Evolutionary conservation across 768 basidiomycete species (phyloP).

Genomic region (Hygrophoropsis aurantiaca): DNA sequence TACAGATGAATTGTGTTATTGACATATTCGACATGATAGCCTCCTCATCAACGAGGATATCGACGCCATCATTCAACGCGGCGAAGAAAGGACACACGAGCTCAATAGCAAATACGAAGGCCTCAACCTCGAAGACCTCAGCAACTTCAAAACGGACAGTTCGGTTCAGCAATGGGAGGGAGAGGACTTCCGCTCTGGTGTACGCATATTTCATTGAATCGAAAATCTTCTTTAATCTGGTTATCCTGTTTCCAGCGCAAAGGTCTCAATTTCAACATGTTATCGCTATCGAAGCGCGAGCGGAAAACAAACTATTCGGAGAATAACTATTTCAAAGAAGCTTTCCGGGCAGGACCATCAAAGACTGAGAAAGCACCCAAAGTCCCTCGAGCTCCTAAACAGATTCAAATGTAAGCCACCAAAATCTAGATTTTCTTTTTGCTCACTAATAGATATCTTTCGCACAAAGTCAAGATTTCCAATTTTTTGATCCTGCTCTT

Average conservation of each 20-base stretch:
- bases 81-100: constrained; percentile 87
- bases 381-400: constrained; percentile 83
- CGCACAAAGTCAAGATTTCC: constrained; percentile 80
- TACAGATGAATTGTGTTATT: constrained; percentile 1
- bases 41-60: constrained; percentile 85
- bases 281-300: constrained; percentile 90
- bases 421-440: not conserved
- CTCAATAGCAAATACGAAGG: constrained; percentile 91
- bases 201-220: constrained; percentile 35
- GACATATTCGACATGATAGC: constrained; percentile 21
- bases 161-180: constrained; percentile 95
- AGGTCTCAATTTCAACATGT: constrained; percentile 68
- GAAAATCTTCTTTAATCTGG: too few relatives aligned
- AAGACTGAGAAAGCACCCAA: constrained; percentile 84
- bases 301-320: constrained; percentile 94
- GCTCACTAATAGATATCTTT: not conserved
- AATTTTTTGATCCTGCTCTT: constrained; percentile 88
- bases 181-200: constrained; percentile 83
- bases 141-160: constrained; percentile 94
- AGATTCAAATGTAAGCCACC: constrained; percentile 78
- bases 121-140: constrained; percentile 91
- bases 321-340: constrained; percentile 94
- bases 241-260: constrained; percentile 49
- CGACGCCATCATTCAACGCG: constrained; percentile 87
- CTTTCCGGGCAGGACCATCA: constrained; percentile 74